Evolutionary conservation across 495 filamentous ascomycete genomes (phyloP).

Genomic region (Trichoderma orchidacearum): DNA sequence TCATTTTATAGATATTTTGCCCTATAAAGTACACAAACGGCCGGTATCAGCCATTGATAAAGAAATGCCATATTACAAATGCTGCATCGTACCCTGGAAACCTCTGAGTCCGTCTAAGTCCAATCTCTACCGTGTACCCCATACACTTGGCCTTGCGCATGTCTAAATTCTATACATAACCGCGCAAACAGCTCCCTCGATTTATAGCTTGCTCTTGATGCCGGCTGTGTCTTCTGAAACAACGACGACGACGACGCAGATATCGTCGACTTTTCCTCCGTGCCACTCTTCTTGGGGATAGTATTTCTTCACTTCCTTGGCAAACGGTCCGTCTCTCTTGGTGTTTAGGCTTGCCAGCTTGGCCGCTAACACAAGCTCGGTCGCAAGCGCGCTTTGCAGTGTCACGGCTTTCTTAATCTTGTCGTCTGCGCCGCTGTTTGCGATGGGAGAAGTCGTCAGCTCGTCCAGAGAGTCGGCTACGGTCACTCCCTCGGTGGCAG

Average conservation of each 20-base stretch:
- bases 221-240: constrained; percentile 39
- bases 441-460: constrained; percentile 31
- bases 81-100: not conserved
- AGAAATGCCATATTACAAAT: not conserved
- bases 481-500: constrained; percentile 39
- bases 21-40: no score
- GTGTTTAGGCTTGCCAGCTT: constrained; percentile 70
- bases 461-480: constrained; percentile 40
- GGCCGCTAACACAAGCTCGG: constrained; percentile 62
- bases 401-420: constrained; percentile 12
- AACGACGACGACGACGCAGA: constrained; percentile 64
- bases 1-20: no score
- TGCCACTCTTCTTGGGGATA: constrained; percentile 72
- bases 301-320: constrained; percentile 77
- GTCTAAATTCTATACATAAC: not conserved
- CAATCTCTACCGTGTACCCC: not conserved
- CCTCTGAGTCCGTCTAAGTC: not conserved
- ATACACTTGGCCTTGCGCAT: not conserved
- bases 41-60: no score
- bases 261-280: constrained; percentile 88
- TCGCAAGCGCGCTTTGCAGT: constrained; percentile 69
- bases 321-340: constrained; percentile 80
- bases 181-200: not conserved
- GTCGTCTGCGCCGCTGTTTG: constrained; percentile 6
- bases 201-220: constrained; percentile 24